Conservation (phyloP, 257 asterid species). For the Sherardia arvensis region DNA sequence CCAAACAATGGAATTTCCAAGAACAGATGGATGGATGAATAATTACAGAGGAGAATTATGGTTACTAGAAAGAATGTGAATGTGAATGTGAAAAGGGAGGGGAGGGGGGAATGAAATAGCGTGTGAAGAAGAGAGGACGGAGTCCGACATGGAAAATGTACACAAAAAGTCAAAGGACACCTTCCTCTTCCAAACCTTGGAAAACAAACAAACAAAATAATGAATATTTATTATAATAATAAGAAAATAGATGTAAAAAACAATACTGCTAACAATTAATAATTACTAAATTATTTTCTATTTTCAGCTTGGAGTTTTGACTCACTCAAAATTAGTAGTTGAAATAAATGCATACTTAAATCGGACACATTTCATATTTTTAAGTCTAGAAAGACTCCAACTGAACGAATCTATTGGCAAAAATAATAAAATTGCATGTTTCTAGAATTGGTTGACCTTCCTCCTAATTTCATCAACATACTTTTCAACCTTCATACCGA, state of each 20-base stretch:
- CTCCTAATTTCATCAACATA: background rate
- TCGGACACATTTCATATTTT: background rate
- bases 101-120: conserved; percentile 7
- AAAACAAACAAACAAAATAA: background rate
- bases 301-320: background rate
- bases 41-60: background rate
- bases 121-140: conserved; percentile 14
- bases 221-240: background rate
- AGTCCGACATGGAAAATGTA: conserved; percentile 3
- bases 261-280: too few relatives aligned
- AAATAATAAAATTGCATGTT: background rate
- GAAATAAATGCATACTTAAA: background rate
- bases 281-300: too few relatives aligned
- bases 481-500: background rate
- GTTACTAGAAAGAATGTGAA: background rate
- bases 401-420: background rate
- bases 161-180: conserved; percentile 5
- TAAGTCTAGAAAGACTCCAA: background rate
- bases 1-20: background rate
- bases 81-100: background rate
- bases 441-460: conserved; percentile 8
- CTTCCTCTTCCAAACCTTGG: background rate
- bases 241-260: too few relatives aligned
- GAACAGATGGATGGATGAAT: background rate
- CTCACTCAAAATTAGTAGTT: background rate